A percentile compares a stretch with the other conserved stretches of the same genome.
phyloP scores from a whole-genome alignment of 257 asterid genomes.

The Solanum pimpinellifolium region DNA sequence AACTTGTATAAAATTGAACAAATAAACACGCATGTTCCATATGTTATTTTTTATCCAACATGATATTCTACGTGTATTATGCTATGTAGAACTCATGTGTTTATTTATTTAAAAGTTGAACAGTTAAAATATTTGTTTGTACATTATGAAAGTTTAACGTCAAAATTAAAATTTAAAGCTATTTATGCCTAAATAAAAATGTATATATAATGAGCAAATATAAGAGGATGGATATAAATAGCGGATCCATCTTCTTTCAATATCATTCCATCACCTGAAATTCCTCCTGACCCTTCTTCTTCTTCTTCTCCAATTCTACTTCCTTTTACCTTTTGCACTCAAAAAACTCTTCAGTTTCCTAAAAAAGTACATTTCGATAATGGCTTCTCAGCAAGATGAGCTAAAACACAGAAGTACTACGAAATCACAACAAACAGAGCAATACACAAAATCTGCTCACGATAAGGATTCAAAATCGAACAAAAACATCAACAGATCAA shows the following conservation, averaged over 20 bases:
- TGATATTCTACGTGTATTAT: accelerated
- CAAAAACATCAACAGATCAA: background rate
- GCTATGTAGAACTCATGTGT: accelerated
- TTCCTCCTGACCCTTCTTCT: background rate
- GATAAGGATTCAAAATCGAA: background rate
- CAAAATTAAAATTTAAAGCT: too few species aligned
- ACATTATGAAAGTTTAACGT: accelerated
- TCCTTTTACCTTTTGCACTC: background rate
- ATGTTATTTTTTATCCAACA: accelerated
- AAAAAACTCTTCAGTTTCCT: background rate
- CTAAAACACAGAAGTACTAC: constrained; percentile 43
- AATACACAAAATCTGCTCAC: background rate
- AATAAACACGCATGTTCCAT: accelerated
- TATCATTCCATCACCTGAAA: background rate
- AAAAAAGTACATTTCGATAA: constrained; percentile 16
- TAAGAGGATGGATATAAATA: background rate
- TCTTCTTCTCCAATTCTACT: background rate
- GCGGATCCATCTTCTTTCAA: background rate
- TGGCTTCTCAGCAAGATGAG: constrained; percentile 38
- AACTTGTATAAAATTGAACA: too few species aligned
- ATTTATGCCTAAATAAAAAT: too few species aligned
- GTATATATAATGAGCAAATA: too few species aligned
- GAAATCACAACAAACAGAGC: background rate
- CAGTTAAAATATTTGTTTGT: too few species aligned
- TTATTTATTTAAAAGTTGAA: too few species aligned